Conservation (phyloP, 2,329 filamentous ascomycete genomes). For the Monosporascus sp. region DNA sequence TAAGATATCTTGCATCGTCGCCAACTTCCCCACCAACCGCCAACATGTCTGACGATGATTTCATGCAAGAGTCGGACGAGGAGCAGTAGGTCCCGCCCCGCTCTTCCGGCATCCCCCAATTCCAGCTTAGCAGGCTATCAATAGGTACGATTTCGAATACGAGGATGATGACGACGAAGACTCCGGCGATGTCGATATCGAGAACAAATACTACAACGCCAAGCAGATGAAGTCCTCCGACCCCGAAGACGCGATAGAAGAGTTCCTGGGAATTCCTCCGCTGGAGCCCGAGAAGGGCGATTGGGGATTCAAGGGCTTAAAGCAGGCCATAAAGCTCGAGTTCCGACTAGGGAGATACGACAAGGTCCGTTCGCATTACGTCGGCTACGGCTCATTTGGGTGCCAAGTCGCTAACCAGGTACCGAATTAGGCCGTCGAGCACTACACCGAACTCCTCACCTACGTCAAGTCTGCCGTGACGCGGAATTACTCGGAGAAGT, state of each 20-base stretch:
- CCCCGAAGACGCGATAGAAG: constrained; percentile 81
- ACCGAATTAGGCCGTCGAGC: constrained; percentile 66
- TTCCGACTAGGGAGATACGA: constrained; percentile 88
- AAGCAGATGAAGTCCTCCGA: constrained; percentile 91
- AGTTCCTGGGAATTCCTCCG: constrained; percentile 83
- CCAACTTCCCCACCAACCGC: constrained; percentile 1
- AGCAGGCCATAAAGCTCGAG: constrained; percentile 96
- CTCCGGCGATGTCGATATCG: constrained; percentile 84
- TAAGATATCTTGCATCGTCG: constrained; percentile 1
- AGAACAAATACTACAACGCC: constrained; percentile 99
- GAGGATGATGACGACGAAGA: constrained; percentile 89
- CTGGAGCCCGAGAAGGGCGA: constrained; percentile 90
- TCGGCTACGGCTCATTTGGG: neutral
- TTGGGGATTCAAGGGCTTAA: constrained; percentile 97
- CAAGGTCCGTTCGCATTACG: constrained; percentile 47
- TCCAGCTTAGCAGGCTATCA: neutral
- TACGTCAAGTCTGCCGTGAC: constrained; percentile 97
- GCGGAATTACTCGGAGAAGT: constrained; percentile 97
- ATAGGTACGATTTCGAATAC: constrained; percentile 91
- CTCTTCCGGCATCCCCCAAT: too few relatives aligned
- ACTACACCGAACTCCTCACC: constrained; percentile 91
- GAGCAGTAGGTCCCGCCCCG: constrained; percentile 57
- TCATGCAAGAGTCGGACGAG: constrained; percentile 88
- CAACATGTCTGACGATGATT: constrained; percentile 81
- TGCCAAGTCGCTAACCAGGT: constrained; percentile 17